Conservation (phyloP, 306 rosid species). For the Parietaria judaica region DNA sequence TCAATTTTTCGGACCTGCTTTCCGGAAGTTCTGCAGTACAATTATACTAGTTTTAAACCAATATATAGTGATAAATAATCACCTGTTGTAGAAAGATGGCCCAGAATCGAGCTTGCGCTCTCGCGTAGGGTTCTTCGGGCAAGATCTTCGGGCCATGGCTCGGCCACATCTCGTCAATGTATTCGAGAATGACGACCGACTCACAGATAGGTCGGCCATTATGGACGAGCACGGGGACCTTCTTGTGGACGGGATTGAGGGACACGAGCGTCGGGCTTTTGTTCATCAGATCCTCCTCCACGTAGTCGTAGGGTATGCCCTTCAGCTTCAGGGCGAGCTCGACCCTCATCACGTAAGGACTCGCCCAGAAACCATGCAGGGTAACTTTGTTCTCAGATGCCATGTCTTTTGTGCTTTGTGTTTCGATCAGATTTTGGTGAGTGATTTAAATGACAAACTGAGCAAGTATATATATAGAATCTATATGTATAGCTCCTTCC, state of each 20-base stretch:
- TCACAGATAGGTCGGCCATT: conserved; percentile 21
- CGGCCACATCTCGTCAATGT: conserved; percentile 23
- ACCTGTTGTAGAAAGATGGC: conserved; percentile 6
- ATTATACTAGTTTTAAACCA: no score
- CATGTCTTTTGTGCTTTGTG: conserved; percentile 8
- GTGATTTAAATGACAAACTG: not conserved
- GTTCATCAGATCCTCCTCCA: conserved; percentile 24
- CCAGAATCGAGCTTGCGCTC: conserved; percentile 20
- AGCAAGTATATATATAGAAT: not conserved
- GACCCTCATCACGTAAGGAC: conserved; percentile 15
- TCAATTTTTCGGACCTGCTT: no score
- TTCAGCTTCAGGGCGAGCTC: conserved; percentile 17
- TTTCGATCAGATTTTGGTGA: not conserved
- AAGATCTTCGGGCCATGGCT: conserved; percentile 13
- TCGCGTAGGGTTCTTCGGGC: conserved; percentile 11
- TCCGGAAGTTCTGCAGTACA: no score
- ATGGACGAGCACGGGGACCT: conserved; percentile 28
- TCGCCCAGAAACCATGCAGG: conserved; percentile 17
- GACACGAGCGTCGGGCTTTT: conserved; percentile 16
- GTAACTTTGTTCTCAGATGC: conserved; percentile 13
- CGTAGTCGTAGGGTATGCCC: conserved; percentile 20
- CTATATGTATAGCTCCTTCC: not conserved
- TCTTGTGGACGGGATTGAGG: conserved; percentile 16
- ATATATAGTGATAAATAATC: not conserved
- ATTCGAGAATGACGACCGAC: conserved; percentile 23